Evolutionary conservation across 2,329 filamentous ascomycete species (phyloP).

Genomic region (Allantophomopsis lycopodina): DNA sequence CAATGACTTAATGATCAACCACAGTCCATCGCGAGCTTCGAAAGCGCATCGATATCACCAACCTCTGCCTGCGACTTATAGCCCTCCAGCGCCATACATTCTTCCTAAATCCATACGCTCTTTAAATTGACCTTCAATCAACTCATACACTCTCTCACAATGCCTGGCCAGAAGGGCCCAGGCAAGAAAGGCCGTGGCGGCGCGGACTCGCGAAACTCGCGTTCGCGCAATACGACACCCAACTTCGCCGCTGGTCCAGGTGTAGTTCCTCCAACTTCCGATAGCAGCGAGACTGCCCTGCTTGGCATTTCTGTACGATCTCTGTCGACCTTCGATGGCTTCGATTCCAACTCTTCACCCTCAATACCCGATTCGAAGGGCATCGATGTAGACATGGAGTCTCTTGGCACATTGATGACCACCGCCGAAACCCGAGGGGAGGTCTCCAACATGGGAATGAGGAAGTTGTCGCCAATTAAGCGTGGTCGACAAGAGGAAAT

Average conservation of each 20-base stretch:
- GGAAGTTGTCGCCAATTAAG: conserved; percentile 50
- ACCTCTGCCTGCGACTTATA: no score
- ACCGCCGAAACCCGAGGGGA: conserved; percentile 53
- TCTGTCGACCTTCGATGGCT: conserved; percentile 52
- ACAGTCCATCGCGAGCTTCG: no score
- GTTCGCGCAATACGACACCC: conserved; percentile 69
- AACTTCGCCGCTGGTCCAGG: conserved; percentile 22
- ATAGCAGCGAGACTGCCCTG: conserved; percentile 42
- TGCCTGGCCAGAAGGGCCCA: conserved; percentile 44
- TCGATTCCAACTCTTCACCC: conserved; percentile 49
- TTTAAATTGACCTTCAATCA: no score
- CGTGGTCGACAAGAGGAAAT: conserved; percentile 43
- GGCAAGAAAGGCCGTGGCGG: conserved; percentile 46
- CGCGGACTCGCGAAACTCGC: conserved; percentile 43
- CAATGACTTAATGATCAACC: no score
- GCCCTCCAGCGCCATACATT: no score
- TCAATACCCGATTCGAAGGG: conserved; percentile 49
- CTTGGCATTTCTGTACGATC: conserved; percentile 48
- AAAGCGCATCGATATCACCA: no score
- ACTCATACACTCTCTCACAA: conserved; percentile 27
- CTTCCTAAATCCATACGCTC: no score
- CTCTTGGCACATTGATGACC: conserved; percentile 49
- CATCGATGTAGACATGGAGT: conserved; percentile 47
- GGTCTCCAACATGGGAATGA: conserved; percentile 61
- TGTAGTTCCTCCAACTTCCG: conserved; percentile 34